Evolutionary conservation across 257 asterid genomes (phyloP).

Genomic region (Nicotiana noctiflora): DNA sequence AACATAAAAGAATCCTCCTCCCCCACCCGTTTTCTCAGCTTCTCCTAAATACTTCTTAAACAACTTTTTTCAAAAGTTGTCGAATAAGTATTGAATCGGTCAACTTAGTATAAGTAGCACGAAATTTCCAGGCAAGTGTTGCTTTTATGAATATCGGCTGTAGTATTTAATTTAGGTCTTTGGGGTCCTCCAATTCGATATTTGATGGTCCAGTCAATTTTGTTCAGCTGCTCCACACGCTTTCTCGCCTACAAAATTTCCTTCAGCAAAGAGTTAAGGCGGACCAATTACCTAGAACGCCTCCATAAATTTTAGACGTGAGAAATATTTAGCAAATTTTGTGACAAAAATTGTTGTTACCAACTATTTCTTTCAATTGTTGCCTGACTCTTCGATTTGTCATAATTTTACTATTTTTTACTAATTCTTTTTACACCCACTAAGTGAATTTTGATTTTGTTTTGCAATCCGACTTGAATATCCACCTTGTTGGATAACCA

Average conservation of each 20-base stretch:
- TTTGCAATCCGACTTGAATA: neutral
- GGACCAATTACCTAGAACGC: too few relatives aligned
- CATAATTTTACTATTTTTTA: neutral
- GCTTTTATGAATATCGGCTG: neutral
- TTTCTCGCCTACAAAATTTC: neutral
- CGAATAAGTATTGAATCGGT: neutral
- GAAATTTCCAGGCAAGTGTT: neutral
- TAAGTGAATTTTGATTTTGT: neutral
- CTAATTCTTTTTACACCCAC: neutral
- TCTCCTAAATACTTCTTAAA: neutral
- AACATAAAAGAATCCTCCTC: too few relatives aligned
- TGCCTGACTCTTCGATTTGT: neutral
- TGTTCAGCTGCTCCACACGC: neutral
- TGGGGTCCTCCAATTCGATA: neutral
- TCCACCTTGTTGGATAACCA: neutral
- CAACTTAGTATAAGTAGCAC: neutral
- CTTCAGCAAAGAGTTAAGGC: neutral
- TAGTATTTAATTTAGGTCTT: neutral
- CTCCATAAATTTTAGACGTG: too few relatives aligned
- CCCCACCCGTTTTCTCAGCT: too few relatives aligned
- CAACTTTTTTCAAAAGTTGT: neutral
- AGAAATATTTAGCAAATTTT: neutral
- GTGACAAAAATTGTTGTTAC: neutral
- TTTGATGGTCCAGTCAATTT: neutral
- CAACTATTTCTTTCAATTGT: neutral